Conservation (phyloP, 2,329 filamentous ascomycete genomes). For the Colletotrichum spinosum region DNA sequence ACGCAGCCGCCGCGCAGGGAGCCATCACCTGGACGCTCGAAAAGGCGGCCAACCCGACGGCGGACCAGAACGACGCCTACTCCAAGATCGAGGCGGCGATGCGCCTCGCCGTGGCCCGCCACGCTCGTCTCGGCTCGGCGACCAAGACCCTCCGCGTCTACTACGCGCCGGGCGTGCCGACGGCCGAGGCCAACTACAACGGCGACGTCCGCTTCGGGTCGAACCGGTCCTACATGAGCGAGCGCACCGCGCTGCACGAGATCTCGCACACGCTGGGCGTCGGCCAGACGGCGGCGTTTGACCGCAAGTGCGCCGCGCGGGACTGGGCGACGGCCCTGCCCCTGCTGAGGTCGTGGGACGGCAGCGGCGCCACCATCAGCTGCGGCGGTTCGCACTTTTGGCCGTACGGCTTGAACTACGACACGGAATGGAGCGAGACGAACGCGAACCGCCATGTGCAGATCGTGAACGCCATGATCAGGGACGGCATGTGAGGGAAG, state of each 20-base stretch:
- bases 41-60: conserved; percentile 51
- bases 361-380: conserved; percentile 48
- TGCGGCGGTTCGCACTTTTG: conserved; percentile 55
- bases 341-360: conserved; percentile 56
- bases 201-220: conserved; percentile 59
- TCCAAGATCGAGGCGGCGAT: conserved; percentile 55
- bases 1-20: conserved; percentile 48
- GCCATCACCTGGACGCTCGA: conserved; percentile 53
- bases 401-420: conserved; percentile 57
- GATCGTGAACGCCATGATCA: conserved; percentile 58
- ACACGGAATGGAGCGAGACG: conserved; percentile 58
- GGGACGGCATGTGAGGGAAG: conserved; percentile 49
- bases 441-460: conserved; percentile 57
- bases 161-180: conserved; percentile 57
- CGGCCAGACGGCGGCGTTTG: conserved; percentile 57
- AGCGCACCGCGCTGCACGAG: conserved; percentile 61
- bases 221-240: conserved; percentile 59
- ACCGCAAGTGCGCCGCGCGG: conserved; percentile 50
- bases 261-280: conserved; percentile 60
- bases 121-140: conserved; percentile 49
- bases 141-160: conserved; percentile 54
- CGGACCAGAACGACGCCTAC: conserved; percentile 58
- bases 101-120: conserved; percentile 53
- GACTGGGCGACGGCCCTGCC: conserved; percentile 55
- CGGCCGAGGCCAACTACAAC: conserved; percentile 60